Conservation (phyloP, 371 early-diverging fungal species). For the Haplosporangium sp. region DNA sequence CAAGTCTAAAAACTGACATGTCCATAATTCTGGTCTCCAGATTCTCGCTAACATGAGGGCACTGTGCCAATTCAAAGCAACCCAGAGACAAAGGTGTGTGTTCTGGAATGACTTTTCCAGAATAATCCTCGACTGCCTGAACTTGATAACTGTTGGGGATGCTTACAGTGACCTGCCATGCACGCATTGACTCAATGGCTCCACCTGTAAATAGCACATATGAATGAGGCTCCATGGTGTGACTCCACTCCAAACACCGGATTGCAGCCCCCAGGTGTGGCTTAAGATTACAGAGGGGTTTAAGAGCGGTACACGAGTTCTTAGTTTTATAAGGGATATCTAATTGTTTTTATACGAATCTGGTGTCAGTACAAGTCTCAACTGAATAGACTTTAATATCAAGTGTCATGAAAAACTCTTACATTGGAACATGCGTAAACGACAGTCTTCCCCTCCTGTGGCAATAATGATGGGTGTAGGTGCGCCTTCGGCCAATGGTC, state of each 20-base stretch:
- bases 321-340: slow-evolving; percentile 56
- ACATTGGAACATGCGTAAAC: slow-evolving; percentile 53
- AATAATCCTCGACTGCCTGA: slow-evolving; percentile 18
- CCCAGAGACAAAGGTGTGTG: slow-evolving; percentile 36
- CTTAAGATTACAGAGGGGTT: slow-evolving; percentile 51
- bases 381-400: not conserved
- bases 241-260: slow-evolving; percentile 54
- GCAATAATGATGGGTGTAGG: slow-evolving; percentile 45
- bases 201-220: slow-evolving; percentile 63
- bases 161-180: slow-evolving; percentile 50
- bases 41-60: slow-evolving; percentile 55
- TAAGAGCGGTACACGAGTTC: slow-evolving; percentile 41
- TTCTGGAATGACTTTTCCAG: slow-evolving; percentile 24
- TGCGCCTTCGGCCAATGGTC: slow-evolving; percentile 32
- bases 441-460: slow-evolving; percentile 40
- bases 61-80: slow-evolving; percentile 32
- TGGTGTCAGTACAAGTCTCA: not conserved
- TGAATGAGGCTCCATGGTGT: slow-evolving; percentile 29
- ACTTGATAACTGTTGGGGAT: slow-evolving; percentile 58
- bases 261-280: slow-evolving; percentile 46
- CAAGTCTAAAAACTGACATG: slow-evolving; percentile 58
- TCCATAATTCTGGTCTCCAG: slow-evolving; percentile 74
- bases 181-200: slow-evolving; percentile 62
- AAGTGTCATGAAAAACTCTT: slow-evolving; percentile 23
- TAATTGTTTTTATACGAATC: not conserved